A percentile compares a stretch with the other conserved stretches of the same genome.
Conservation (phyloP, 2,329 filamentous ascomycete genomes). For the Thelonectria olida region DNA sequence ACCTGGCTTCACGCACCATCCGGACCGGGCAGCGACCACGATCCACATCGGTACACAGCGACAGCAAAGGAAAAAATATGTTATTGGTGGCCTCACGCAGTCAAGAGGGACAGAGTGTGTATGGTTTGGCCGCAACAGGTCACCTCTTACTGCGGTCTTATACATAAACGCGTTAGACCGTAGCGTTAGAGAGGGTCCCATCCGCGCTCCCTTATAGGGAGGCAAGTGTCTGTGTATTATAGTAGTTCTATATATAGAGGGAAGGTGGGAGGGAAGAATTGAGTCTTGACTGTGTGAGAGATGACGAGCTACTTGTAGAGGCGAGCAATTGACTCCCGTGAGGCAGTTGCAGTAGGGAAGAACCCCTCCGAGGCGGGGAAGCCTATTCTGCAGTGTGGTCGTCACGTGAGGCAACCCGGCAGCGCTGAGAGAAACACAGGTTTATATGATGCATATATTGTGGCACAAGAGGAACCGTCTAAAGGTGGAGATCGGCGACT, state of each 20-base stretch:
- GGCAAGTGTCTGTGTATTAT: not conserved
- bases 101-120: constrained; percentile 13
- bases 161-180: constrained; percentile 8
- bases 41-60: too few species aligned
- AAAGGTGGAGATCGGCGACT: too few species aligned
- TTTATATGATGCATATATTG: too few species aligned
- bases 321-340: constrained; percentile 3
- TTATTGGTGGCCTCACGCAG: constrained; percentile 10
- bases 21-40: too few species aligned
- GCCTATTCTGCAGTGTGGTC: constrained; percentile 1
- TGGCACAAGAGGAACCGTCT: too few species aligned
- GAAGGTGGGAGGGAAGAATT: constrained; percentile 1
- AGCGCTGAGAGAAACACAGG: too few species aligned
- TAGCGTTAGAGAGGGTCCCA: constrained; percentile 5
- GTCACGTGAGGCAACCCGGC: constrained; percentile 7
- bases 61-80: too few species aligned
- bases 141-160: constrained; percentile 9
- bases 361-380: not conserved
- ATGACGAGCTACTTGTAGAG: not conserved
- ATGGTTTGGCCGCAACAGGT: constrained; percentile 9
- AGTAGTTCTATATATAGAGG: not conserved
- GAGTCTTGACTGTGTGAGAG: constrained; percentile 1
- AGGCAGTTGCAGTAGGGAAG: constrained; percentile 6
- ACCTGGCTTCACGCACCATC: too few species aligned
- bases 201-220: constrained; percentile 4